Conservation (phyloP, 75 land plant species). For the Azolla pinnata region DNA sequence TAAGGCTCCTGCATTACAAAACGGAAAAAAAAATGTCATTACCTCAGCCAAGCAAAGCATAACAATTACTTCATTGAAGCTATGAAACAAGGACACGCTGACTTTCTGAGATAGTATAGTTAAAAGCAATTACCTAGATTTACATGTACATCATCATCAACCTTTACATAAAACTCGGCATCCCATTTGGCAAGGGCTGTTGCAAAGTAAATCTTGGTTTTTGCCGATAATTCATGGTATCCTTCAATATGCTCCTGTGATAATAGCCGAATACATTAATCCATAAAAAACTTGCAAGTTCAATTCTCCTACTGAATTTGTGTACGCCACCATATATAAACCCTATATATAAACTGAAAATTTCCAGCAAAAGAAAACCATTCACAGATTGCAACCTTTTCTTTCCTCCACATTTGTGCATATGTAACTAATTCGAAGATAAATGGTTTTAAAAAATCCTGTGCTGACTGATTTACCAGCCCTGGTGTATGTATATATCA, state of each 20-base stretch:
- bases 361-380: too few species aligned
- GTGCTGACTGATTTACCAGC: too few species aligned
- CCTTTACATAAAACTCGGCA: conserved; percentile 79
- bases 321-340: not conserved
- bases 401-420: too few species aligned
- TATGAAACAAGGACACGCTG: not conserved
- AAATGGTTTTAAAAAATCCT: too few species aligned
- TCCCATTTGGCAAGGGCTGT: conserved; percentile 75
- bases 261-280: conserved; percentile 4
- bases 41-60: not conserved
- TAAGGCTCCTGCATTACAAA: conserved; percentile 36
- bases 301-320: too few species aligned
- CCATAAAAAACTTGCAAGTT: not conserved
- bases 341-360: too few species aligned
- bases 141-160: conserved; percentile 81
- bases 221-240: conserved; percentile 69
- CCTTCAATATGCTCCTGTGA: conserved; percentile 79
- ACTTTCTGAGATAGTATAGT: conserved; percentile 2
- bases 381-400: too few species aligned
- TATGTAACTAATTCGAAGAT: too few species aligned
- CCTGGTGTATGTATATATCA: too few species aligned
- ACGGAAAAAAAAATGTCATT: not conserved
- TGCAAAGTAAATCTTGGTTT: conserved; percentile 69
- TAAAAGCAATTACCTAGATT: conserved; percentile 44
- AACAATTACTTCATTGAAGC: too few species aligned